Evolutionary conservation across 192 early-diverging fungal species (phyloP).

Genomic region (Pilaira anomala): DNA sequence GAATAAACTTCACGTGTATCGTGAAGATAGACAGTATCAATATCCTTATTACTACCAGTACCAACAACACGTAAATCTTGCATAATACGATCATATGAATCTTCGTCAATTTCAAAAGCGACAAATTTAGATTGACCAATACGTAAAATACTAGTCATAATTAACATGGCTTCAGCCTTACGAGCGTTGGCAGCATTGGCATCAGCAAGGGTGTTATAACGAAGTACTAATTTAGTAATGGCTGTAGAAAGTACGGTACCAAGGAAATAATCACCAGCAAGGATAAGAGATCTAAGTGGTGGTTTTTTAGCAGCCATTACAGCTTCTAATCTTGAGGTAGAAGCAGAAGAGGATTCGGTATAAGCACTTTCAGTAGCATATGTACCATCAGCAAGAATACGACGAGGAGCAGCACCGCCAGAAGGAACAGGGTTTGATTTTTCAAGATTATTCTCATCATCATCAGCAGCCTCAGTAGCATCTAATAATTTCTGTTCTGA

Average conservation of each 20-base stretch:
- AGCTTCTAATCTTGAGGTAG: conserved; percentile 45
- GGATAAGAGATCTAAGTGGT: conserved; percentile 75
- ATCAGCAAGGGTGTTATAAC: conserved; percentile 58
- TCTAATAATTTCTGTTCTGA: conserved; percentile 85
- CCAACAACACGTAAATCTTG: conserved; percentile 79
- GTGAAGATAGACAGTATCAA: conserved; percentile 56
- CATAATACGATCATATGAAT: conserved; percentile 90
- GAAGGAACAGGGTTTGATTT: conserved; percentile 8
- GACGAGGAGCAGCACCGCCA: conserved; percentile 52
- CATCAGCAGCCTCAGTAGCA: conserved; percentile 59
- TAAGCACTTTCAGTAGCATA: conserved; percentile 96
- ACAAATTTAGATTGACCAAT: conserved; percentile 88
- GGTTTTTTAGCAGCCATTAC: conserved; percentile 62
- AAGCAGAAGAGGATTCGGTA: conserved; percentile 51
- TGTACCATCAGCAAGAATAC: conserved; percentile 93
- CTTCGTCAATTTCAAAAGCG: conserved; percentile 90
- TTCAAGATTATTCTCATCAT: conserved; percentile 37
- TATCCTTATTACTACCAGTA: conserved; percentile 50
- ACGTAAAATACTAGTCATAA: conserved; percentile 93
- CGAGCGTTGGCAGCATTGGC: conserved; percentile 65
- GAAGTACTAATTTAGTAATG: conserved; percentile 86
- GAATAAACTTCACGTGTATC: conserved; percentile 60
- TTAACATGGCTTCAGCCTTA: conserved; percentile 96
- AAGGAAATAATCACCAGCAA: conserved; percentile 92
- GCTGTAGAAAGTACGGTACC: conserved; percentile 87